These are phyloP conservation scores for Ochromonas danica DNA, from an alignment of 108 stramenopile species.

Conservation along the genomic window DNA sequence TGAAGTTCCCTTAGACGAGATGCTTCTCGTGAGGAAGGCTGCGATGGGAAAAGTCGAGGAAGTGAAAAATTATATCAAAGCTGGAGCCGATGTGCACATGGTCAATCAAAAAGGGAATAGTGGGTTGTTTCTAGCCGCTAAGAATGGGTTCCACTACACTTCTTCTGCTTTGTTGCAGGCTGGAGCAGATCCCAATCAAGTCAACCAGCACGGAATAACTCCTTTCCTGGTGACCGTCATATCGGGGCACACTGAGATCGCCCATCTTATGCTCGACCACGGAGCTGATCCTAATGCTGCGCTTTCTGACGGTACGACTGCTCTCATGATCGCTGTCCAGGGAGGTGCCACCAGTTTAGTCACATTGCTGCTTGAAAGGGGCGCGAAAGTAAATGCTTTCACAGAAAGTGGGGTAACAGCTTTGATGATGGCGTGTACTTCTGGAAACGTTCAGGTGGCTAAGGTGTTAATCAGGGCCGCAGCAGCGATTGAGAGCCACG, in stretches of 20 bases:
- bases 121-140: neutral
- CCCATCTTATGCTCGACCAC: neutral
- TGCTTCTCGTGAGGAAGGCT: neutral
- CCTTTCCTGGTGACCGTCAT: neutral
- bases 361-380: neutral
- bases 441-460: no score
- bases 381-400: neutral
- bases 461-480: no score
- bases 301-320: neutral
- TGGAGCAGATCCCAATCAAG: neutral
- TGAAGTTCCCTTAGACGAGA: no score
- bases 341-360: neutral
- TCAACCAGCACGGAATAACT: neutral
- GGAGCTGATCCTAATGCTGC: neutral
- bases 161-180: neutral
- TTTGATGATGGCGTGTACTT: no score
- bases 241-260: neutral
- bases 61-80: neutral
- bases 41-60: neutral
- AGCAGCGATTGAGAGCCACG: no score
- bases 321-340: neutral
- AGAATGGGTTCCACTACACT: neutral
- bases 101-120: neutral
- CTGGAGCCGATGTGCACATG: neutral
- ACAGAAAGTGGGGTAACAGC: no score